phyloP scores from a whole-genome alignment of 1,284 basidiomycete species.

The Rhodotorula mucilaginosa region DNA sequence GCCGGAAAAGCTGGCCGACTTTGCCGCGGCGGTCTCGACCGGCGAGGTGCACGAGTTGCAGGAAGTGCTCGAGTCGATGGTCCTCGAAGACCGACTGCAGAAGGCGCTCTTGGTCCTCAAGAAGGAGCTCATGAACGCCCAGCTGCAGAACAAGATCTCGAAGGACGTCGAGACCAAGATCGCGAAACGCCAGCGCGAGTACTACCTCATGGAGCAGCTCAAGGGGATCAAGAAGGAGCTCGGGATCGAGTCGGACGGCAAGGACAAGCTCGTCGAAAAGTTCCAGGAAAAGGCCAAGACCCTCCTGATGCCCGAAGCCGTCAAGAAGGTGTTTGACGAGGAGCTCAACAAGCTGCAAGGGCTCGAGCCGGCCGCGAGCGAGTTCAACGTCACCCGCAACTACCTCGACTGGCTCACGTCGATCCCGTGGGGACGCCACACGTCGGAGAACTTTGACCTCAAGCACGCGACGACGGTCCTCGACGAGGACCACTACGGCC shows the following conservation, averaged over 20 bases:
- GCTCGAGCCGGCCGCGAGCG: constrained; percentile 82
- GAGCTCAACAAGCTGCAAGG: constrained; percentile 88
- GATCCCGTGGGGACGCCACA: constrained; percentile 96
- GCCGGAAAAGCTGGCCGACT: constrained; percentile 96
- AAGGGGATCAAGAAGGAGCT: constrained; percentile 99
- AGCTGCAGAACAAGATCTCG: constrained; percentile 90
- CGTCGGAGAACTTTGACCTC: constrained; percentile 90
- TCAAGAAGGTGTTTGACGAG: constrained; percentile 94
- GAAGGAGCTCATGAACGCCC: constrained; percentile 97
- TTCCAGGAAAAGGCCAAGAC: constrained; percentile 84
- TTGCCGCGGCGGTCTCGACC: constrained; percentile 91
- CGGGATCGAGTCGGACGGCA: constrained; percentile 94
- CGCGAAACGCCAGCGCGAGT: constrained; percentile 93
- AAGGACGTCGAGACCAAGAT: constrained; percentile 96
- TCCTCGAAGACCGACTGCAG: constrained; percentile 83
- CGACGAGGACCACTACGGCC: constrained; percentile 94
- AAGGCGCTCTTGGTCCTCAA: constrained; percentile 91
- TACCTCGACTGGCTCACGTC: constrained; percentile 95
- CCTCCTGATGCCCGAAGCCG: constrained; percentile 89
- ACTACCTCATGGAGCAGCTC: constrained; percentile 97
- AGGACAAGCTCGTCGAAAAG: constrained; percentile 95
- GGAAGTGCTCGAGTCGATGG: constrained; percentile 83
- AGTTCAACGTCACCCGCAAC: constrained; percentile 84
- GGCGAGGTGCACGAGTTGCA: constrained; percentile 90
- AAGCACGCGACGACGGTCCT: constrained; percentile 78